Percentiles rank a stretch among this genome's conserved stretches.
Evolutionary conservation across 2,329 filamentous ascomycete species (phyloP).

Genomic region (Fusarium kyushuense): DNA sequence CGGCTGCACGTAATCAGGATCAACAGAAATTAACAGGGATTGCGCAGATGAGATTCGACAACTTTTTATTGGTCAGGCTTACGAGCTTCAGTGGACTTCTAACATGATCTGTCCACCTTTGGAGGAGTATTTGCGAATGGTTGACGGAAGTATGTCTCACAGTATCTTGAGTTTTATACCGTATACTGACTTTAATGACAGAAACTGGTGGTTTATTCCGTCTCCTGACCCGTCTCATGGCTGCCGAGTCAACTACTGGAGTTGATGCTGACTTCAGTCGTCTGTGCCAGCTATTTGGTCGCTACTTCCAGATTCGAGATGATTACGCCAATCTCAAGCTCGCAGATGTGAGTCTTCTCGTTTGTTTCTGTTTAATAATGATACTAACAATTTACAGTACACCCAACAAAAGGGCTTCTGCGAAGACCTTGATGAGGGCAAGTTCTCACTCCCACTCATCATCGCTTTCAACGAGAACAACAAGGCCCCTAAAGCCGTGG

Average conservation of each 20-base stretch:
- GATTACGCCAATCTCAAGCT: constrained; percentile 17
- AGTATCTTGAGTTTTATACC: fast-evolving
- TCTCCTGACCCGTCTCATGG: background rate
- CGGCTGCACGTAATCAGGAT: background rate
- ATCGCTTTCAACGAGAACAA: background rate
- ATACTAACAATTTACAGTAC: background rate
- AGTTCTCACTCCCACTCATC: background rate
- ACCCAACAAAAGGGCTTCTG: constrained; percentile 14
- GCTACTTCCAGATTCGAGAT: constrained; percentile 15
- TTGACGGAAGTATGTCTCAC: constrained; percentile 4
- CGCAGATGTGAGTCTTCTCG: background rate
- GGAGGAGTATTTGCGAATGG: constrained; percentile 7
- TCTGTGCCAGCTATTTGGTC: background rate
- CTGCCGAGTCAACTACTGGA: background rate
- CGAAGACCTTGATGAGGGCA: constrained; percentile 10
- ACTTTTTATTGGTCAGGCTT: constrained; percentile 9
- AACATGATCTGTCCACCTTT: background rate
- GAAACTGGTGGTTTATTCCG: constrained; percentile 15
- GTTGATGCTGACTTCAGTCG: background rate
- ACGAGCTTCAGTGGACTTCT: constrained; percentile 4
- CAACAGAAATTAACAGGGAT: background rate
- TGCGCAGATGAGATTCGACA: background rate
- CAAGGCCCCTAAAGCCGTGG: background rate
- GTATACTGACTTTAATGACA: background rate
- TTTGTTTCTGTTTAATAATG: background rate